phyloP scores from a whole-genome alignment of 2,329 filamentous ascomycete species.

The Cordyceps tenuipes region DNA sequence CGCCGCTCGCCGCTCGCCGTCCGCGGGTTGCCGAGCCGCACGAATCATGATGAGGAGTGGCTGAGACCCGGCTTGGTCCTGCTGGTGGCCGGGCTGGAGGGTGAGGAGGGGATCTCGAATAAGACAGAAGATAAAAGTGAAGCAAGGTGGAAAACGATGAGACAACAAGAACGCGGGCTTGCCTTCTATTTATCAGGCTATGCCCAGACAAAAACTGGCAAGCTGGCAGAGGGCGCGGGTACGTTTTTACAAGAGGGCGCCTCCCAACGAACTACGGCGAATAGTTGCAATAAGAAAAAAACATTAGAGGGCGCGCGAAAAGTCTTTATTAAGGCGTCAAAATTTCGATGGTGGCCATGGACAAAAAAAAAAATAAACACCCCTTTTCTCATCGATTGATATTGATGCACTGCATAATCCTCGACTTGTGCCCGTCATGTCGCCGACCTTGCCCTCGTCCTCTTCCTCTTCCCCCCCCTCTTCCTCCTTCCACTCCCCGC shows the following conservation, averaged over 20 bases:
- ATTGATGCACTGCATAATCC: neutral
- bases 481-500: neutral
- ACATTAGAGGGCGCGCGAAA: neutral
- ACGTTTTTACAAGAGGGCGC: slow-evolving; percentile 8
- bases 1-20: neutral
- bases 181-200: neutral
- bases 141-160: neutral
- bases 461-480: neutral
- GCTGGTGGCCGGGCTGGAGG: neutral
- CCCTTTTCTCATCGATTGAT: neutral
- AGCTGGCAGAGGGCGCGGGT: slow-evolving; percentile 3
- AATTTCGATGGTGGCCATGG: neutral
- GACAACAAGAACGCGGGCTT: neutral
- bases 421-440: neutral
- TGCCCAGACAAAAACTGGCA: neutral
- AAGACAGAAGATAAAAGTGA: neutral
- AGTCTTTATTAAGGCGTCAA: neutral
- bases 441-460: neutral
- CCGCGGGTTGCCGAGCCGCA: neutral
- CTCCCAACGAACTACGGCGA: neutral
- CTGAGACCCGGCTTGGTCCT: neutral
- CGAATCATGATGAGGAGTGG: neutral
- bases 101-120: no score
- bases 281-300: neutral
- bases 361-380: neutral